A percentile compares a stretch with the other conserved stretches of the same genome.
Evolutionary conservation across 2,329 filamentous ascomycete genomes (phyloP).

Genomic region (Sclerotinia spermophila): DNA sequence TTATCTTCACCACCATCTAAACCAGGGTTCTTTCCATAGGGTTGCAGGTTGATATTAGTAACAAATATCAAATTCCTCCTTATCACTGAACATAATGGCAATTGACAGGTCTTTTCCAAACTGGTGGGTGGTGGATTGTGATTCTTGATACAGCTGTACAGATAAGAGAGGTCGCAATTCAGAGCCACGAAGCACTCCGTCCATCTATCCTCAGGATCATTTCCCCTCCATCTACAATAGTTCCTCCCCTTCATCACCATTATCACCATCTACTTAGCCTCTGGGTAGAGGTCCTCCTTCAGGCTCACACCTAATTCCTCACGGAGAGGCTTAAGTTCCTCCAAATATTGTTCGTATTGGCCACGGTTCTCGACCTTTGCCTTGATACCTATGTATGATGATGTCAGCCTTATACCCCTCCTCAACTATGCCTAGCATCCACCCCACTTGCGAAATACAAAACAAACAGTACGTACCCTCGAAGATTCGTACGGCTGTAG

Average conservation of each 20-base stretch:
- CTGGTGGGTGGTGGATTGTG: conserved; percentile 32
- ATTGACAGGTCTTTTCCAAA: conserved; percentile 4
- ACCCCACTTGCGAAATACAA: conserved; percentile 40
- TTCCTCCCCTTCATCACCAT: conserved; percentile 20
- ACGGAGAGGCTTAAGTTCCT: conserved; percentile 86
- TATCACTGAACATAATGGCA: conserved; percentile 12
- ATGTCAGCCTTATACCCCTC: conserved; percentile 62
- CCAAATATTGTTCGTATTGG: conserved; percentile 95
- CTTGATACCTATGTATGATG: conserved; percentile 72
- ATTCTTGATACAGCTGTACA: conserved; percentile 39
- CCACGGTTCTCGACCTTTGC: conserved; percentile 98
- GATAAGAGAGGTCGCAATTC: conserved; percentile 32
- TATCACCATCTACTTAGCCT: conserved; percentile 37
- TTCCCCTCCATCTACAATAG: conserved; percentile 29
- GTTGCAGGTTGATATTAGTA: neutral
- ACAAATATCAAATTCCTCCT: neutral
- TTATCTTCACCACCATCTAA: too few relatives aligned
- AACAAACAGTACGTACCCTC: conserved; percentile 65
- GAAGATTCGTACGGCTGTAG: conserved; percentile 96
- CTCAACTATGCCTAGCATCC: conserved; percentile 99
- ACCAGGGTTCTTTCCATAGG: too few relatives aligned
- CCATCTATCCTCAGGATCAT: conserved; percentile 25
- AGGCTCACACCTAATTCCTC: conserved; percentile 89
- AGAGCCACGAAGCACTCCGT: conserved; percentile 24
- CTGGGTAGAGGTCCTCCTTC: conserved; percentile 90